Evolutionary conservation across 306 rosid species (phyloP), one percentile per base, ranked within the genome.

Genomic region (Lathyrus sativus): DNA sequence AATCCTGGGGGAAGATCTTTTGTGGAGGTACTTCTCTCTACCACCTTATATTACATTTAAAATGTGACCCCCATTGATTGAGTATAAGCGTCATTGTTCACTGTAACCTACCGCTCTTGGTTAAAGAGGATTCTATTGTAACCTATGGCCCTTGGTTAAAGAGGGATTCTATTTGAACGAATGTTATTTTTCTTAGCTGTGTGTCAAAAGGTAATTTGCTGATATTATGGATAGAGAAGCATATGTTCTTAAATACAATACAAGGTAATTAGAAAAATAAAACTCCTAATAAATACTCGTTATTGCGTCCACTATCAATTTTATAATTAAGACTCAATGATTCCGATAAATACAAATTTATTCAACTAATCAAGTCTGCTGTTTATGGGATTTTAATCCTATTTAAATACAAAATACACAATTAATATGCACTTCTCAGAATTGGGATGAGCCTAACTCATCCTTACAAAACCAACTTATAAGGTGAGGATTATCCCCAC

Each of bases 1-100:
- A 88, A 88, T 80, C 95, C 96, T 1, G 98, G 97, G 43, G 95
- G 97, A 74, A 93, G 97, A 74, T 93, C 98, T 71, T 88, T 93
- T 85, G 96, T 93, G 48, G 97, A 93, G 98, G 98, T 91, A 76
- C 58, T 75, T 56, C 68, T 70, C 66, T 73, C 58, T 64, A 57
- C 66, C 29, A 35, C 4, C 29, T 11, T 10, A 8, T 69, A 44
- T 70, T 73, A 35, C 18, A 63, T 57, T 49, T 43, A 38, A 33
- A 9, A 69, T 45, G 42, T 70, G 67, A 33, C 19, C 24, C 28
- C 24, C 28, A 29, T 62, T 62, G 46, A 37, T 41, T 41, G 6
- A 44, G 56, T 56, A 51, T 58, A 56, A 17, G 62, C 41, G 62
- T 65, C 65, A 42, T 41, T 41, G 26, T 37, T 50, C 71, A 7